Percentiles rank a stretch among this genome's conserved stretches.
Conservation (phyloP, 140 eudicot species). For the Cichorium intybus region DNA sequence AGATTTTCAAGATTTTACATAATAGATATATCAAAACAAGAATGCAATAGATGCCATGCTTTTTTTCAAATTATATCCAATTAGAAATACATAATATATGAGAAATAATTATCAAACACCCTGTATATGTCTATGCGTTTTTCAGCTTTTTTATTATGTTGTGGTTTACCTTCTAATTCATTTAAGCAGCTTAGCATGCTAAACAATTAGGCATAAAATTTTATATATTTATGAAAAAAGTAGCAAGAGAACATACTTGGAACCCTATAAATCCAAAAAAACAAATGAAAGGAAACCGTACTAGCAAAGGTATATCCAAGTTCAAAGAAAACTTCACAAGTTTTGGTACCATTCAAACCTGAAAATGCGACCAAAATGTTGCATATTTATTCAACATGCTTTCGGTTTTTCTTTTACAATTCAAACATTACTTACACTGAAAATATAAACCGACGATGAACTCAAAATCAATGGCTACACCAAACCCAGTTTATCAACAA, state of each 20-base stretch:
- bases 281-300: slow-evolving; percentile 1
- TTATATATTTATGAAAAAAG: background rate
- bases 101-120: no score
- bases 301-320: slow-evolving; percentile 42
- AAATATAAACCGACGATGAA: slow-evolving; percentile 25
- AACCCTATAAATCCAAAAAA: background rate
- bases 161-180: no score
- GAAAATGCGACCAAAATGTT: slow-evolving; percentile 9
- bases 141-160: no score
- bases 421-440: background rate
- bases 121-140: no score
- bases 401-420: background rate
- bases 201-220: background rate
- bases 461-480: background rate
- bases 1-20: no score
- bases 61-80: no score
- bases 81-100: no score
- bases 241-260: slow-evolving; percentile 12
- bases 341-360: slow-evolving; percentile 5
- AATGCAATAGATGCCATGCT: no score
- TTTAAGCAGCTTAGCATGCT: background rate
- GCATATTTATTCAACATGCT: slow-evolving; percentile 20
- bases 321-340: slow-evolving; percentile 32
- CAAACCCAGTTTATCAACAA: slow-evolving; percentile 15
- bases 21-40: no score